Evolutionary conservation across 2,329 filamentous ascomycete species (phyloP).

Genomic region (Alternaria infectoria): DNA sequence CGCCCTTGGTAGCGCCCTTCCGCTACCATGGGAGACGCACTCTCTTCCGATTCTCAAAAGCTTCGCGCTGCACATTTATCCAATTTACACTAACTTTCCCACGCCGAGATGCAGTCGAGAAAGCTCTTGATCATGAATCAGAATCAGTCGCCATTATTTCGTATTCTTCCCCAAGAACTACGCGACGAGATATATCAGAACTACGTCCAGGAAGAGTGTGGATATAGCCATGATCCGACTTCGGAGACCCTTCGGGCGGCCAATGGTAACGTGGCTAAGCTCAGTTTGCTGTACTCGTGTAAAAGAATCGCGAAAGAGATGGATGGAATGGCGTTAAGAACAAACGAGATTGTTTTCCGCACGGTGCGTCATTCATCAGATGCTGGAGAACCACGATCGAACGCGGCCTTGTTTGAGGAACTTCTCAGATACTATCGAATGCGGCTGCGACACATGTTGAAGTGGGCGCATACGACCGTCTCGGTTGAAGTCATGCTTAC

Average conservation of each 20-base stretch:
- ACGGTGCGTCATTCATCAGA: too few species aligned
- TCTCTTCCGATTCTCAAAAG: background rate
- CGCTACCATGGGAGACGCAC: background rate
- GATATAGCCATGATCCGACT: background rate
- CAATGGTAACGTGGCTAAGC: background rate
- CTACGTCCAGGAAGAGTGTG: background rate
- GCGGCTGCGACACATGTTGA: too few species aligned
- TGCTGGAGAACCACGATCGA: too few species aligned
- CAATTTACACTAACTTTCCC: background rate
- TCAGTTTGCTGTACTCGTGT: background rate
- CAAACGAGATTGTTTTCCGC: background rate
- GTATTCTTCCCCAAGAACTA: background rate
- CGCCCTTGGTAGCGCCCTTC: background rate
- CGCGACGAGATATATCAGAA: background rate
- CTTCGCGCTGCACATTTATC: background rate
- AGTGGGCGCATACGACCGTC: too few species aligned
- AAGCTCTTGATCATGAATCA: background rate
- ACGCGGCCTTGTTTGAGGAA: too few species aligned
- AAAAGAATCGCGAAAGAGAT: background rate
- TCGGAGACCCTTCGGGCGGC: background rate
- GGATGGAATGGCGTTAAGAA: background rate
- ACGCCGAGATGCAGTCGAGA: background rate
- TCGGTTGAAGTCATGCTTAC: too few species aligned
- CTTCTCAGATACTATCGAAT: too few species aligned
- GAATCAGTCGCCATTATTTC: background rate